Conservation (phyloP, 768 basidiomycete genomes). For the Leccinum olivaceopallidum region DNA sequence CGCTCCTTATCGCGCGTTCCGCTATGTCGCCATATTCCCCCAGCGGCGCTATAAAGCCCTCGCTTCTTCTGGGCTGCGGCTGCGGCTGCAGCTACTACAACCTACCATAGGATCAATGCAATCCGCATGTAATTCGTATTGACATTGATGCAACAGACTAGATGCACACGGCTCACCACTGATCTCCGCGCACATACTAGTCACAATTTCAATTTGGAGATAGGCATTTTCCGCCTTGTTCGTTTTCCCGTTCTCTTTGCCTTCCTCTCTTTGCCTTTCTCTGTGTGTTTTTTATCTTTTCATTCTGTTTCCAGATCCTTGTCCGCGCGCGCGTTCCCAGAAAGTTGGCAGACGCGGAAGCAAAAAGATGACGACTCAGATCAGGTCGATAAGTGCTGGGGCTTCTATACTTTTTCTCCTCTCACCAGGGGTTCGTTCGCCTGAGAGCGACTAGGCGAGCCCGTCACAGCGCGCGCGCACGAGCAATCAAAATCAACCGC, state of each 20-base stretch:
- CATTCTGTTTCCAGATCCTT: conserved; percentile 6
- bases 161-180: conserved; percentile 4
- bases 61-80: not conserved
- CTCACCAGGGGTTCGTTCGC: not conserved
- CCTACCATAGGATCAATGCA: conserved; percentile 18
- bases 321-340: conserved; percentile 8
- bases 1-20: conserved; percentile 15
- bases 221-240: not conserved
- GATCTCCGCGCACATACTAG: conserved; percentile 16
- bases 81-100: not conserved
- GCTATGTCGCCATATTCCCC: not conserved
- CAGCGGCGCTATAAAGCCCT: not conserved
- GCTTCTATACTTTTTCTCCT: not conserved
- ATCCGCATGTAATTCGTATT: conserved; percentile 5
- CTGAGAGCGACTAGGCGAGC: not conserved
- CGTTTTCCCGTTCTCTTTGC: not conserved
- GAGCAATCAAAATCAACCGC: not conserved
- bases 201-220: conserved; percentile 12
- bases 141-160: conserved; percentile 1
- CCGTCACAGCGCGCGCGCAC: not conserved
- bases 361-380: conserved; percentile 4
- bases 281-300: not conserved
- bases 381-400: conserved; percentile 1
- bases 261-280: not conserved
- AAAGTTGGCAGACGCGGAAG: not conserved